Percentiles rank a stretch among this genome's conserved stretches.
phyloP scores from a whole-genome alignment of 805 yeast species.

The Starmerella floris region DNA sequence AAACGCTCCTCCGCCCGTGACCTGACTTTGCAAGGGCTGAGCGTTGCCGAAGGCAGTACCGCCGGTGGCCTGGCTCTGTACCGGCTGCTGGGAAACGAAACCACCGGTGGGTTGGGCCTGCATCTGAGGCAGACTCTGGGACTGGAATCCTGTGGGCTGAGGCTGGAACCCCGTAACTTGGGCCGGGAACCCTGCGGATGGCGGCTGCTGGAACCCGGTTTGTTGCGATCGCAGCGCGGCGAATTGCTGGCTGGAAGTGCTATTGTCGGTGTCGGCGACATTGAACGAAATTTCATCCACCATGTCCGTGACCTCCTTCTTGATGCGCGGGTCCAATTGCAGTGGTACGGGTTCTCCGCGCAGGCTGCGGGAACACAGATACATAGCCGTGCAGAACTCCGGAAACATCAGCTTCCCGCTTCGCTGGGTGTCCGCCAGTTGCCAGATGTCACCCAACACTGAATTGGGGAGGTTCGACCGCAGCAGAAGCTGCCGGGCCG shows the following conservation, averaged over 20 bases:
- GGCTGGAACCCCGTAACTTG: constrained; percentile 23
- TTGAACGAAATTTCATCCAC: constrained; percentile 77
- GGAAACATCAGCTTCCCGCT: constrained; percentile 82
- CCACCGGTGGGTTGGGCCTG: constrained; percentile 20
- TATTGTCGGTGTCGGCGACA: constrained; percentile 39
- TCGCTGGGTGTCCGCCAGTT: constrained; percentile 73
- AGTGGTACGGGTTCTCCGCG: constrained; percentile 69
- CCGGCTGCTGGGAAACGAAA: neutral
- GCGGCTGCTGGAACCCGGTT: constrained; percentile 26
- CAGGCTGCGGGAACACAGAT: constrained; percentile 63
- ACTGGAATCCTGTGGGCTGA: constrained; percentile 16
- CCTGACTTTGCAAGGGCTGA: constrained; percentile 17
- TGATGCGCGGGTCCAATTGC: constrained; percentile 54
- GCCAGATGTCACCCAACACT: constrained; percentile 78
- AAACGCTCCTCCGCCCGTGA: constrained; percentile 11
- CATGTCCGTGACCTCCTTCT: constrained; percentile 75
- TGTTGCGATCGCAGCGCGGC: constrained; percentile 7
- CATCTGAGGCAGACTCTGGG: constrained; percentile 5
- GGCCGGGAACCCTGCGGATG: constrained; percentile 27
- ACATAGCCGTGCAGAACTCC: constrained; percentile 85
- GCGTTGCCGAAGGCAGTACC: constrained; percentile 6
- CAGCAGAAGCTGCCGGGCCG: constrained; percentile 67
- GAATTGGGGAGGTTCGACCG: constrained; percentile 66
- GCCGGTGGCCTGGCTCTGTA: constrained; percentile 21
- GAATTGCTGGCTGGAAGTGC: constrained; percentile 4